Conservation (phyloP, 495 filamentous ascomycete species). For the Hypoxylon cercidicola region DNA sequence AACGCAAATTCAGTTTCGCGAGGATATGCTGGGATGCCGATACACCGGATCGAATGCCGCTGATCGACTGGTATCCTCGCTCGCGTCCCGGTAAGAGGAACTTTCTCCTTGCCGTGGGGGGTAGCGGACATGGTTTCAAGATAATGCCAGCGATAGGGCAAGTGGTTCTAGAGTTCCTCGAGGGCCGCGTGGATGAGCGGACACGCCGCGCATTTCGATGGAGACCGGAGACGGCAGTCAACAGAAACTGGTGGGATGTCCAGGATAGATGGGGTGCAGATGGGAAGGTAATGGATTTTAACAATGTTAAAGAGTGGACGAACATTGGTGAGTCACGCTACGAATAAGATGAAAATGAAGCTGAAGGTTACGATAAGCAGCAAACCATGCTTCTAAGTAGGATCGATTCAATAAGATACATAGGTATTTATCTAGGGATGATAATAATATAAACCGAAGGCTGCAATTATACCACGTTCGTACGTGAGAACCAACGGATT, state of each 20-base stretch:
- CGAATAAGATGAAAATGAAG: neutral
- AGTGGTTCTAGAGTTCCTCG: constrained; percentile 58
- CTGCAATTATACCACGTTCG: neutral
- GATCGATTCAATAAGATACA: no score
- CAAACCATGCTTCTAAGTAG: neutral
- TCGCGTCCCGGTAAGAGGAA: constrained; percentile 52
- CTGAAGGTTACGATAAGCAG: neutral
- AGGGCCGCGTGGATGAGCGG: constrained; percentile 53
- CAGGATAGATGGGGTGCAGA: constrained; percentile 61
- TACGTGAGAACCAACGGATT: constrained; percentile 20
- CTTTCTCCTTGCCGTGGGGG: constrained; percentile 61
- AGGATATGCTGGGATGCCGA: constrained; percentile 67
- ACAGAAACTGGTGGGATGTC: constrained; percentile 60
- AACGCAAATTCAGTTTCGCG: constrained; percentile 59
- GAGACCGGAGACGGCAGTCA: constrained; percentile 59
- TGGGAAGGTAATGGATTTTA: constrained; percentile 59
- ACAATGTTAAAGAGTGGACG: constrained; percentile 49
- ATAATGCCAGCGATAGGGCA: constrained; percentile 61
- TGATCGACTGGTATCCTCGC: constrained; percentile 51
- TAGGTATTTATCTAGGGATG: neutral
- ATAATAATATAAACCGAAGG: no score
- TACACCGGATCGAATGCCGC: constrained; percentile 61
- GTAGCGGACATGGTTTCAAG: constrained; percentile 64
- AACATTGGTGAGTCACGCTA: constrained; percentile 5
- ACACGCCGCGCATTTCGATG: constrained; percentile 58